Conservation (phyloP, 352 stramenopile genomes). For the Phytophthora sojae region DNA sequence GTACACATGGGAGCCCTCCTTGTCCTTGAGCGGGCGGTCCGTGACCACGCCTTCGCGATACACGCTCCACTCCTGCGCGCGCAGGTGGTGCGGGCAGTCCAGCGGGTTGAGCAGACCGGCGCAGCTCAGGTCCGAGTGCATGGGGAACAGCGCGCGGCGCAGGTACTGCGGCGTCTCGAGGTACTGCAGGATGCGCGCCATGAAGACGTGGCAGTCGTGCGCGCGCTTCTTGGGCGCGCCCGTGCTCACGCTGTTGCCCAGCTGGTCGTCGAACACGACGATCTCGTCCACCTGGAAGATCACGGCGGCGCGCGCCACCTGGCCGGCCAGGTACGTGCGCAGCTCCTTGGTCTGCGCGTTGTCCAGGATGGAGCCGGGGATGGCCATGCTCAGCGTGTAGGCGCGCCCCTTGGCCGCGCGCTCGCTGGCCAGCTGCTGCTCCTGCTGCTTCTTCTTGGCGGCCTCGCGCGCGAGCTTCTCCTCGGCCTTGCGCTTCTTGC, state of each 20-base stretch:
- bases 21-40: constrained; percentile 83
- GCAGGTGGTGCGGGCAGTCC: constrained; percentile 97
- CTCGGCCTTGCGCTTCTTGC: constrained; percentile 77
- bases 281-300: constrained; percentile 99
- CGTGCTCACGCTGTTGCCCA: constrained; percentile 64
- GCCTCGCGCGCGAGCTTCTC: constrained; percentile 51
- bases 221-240: constrained; percentile 61
- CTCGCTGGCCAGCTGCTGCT: constrained; percentile 38
- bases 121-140: constrained; percentile 97
- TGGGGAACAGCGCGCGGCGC: constrained; percentile 96
- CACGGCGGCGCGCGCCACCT: constrained; percentile 96
- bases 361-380: constrained; percentile 96
- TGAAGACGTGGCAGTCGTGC: constrained; percentile 86
- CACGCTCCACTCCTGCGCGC: constrained; percentile 92
- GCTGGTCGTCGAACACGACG: constrained; percentile 97
- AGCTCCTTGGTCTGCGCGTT: constrained; percentile 98
- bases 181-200: constrained; percentile 96
- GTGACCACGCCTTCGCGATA: constrained; percentile 94
- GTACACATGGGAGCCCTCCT: constrained; percentile 86
- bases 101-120: constrained; percentile 96
- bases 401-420: constrained; percentile 64
- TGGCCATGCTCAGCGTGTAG: constrained; percentile 97
- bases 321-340: constrained; percentile 95
- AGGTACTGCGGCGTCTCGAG: constrained; percentile 99
- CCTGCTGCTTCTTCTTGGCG: constrained; percentile 47